Base-by-base conservation (phyloP, 2,329 filamentous ascomycete genomes). In the Sphaerulina vaccinii region DNA sequence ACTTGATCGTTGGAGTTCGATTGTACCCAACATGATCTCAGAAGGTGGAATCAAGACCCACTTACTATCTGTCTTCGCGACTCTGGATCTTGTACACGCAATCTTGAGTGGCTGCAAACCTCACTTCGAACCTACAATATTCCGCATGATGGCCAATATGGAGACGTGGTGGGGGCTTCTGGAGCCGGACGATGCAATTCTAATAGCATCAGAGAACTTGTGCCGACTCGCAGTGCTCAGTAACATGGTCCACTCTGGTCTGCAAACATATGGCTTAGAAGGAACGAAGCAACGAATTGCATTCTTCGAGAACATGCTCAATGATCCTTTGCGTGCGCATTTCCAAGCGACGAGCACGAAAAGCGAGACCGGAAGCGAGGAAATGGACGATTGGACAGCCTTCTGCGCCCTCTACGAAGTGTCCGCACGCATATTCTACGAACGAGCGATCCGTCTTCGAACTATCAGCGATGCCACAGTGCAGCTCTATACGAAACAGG, bases 91-190 rank as follows among this genome's bases (percentile, higher is more conserved):
- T 10, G 49, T 49, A 10, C 50, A 52, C 32, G 53, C 52, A 8
- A 29, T 52, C 6, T 29, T 57, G 15, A 54, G 46, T 24, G 55
- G 55, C 27, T 32, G 44, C 11, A 51, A 51, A 19, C 51, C 55
- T 7, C 50, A 57, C 35, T 57, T 57, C 18, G 55, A 49, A 9
- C 32, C 51, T 22, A 38, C 32, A 19, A 48, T 54, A 15, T 57
- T 44, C 23, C 21, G 40, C 8, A 43, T 39, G 37, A 43, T 58
- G 22, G 55, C 43, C 21, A 44, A 55, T 11, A 49, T 37, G 5
- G 39, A 55, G 10, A 49, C 55, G 18, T 58, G 55, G 55, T 58
- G 52, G 49, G 55, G 55, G 9, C 33, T 43, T 15, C 41, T 55
- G 10, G 40, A 32, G 10, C 15, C 33, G 2, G 42, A 48, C 10